These are phyloP conservation scores for Brettanomyces nanus DNA, from an alignment of 805 yeast species.

Conservation along the genomic window DNA sequence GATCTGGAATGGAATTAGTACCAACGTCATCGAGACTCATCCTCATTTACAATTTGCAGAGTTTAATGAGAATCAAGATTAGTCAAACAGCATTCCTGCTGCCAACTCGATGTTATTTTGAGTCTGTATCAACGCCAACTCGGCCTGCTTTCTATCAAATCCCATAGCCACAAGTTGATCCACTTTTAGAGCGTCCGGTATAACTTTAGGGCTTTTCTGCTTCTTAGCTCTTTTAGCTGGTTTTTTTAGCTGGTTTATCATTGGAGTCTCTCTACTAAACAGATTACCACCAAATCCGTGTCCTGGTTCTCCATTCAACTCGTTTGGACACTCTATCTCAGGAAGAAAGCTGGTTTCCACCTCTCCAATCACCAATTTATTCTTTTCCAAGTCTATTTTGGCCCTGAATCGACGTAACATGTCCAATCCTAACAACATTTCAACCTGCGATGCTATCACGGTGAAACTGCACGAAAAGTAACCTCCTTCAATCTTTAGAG, in stretches of 20 bases:
- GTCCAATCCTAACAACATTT: slow-evolving; percentile 80
- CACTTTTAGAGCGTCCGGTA: slow-evolving; percentile 18
- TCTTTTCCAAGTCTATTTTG: slow-evolving; percentile 59
- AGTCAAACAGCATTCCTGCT: slow-evolving; percentile 61
- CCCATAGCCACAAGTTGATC: slow-evolving; percentile 59
- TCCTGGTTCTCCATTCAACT: slow-evolving; percentile 12
- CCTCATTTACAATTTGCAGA: slow-evolving; percentile 34
- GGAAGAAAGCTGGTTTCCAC: slow-evolving; percentile 63
- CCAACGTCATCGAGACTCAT: slow-evolving; percentile 48
- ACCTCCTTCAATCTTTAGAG: slow-evolving; percentile 63
- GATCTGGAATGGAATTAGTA: slow-evolving; percentile 61
- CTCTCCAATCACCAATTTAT: slow-evolving; percentile 62
- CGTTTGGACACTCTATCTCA: slow-evolving; percentile 60
- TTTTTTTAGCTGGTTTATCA: neutral
- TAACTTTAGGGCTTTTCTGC: neutral
- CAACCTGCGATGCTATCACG: slow-evolving; percentile 58
- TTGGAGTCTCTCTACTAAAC: neutral
- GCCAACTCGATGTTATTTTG: slow-evolving; percentile 81
- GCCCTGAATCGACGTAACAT: slow-evolving; percentile 88
- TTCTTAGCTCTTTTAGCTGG: no score
- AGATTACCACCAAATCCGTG: slow-evolving; percentile 15
- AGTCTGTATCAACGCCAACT: slow-evolving; percentile 55
- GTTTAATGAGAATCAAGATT: slow-evolving; percentile 4
- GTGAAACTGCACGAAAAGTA: slow-evolving; percentile 62
- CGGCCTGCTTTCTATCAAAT: slow-evolving; percentile 55